Evolutionary conservation across 495 filamentous ascomycete species (phyloP), one percentile per base, ranked within the genome.

Genomic region (Saxophila tyrrhenica): DNA sequence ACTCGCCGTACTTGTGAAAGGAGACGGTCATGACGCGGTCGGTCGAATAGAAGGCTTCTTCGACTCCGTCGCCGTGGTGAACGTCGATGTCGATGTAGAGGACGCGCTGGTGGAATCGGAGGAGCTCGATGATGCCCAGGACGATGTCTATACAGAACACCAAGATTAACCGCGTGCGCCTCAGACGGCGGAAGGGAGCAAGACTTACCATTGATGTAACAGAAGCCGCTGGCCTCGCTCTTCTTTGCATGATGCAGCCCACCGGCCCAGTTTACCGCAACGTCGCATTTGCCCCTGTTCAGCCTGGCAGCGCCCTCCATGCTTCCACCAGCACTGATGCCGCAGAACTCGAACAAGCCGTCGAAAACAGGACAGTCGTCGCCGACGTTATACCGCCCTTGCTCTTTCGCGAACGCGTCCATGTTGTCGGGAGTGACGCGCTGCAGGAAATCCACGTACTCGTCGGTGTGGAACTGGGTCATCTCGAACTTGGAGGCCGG

Each of bases 381-480:
- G 44, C 92, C 92, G 48, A 98, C 92, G 56, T 97, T 98, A 75
- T 94, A 98, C 61, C 92, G 91, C 48, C 83, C 83, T 67, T 99
- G 92, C 67, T 99, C 92, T 55, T 92, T 86, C 48, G 84, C 78
- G 61, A 85, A 97, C 20, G 77, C 73, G 56, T 99, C 92, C 94
- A 99, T 99, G 64, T 99, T 99, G 67, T 97, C 92, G 3, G 92
- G 94, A 0, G 92, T 97, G 21, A 99, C 94, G 60, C 89, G 89
- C 51, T 87, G 85, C 19, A 99, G 73, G 69, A 99, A 99, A 52
- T 99, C 94, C 63, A 99, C 90, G 68, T 99, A 99, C 69, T 99
- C 92, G 67, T 99, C 92, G 8, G 92, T 96, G 69, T 99, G 92
- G 65, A 97, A 99, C 67, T 97, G 94, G 52, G 92, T 96, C 92